These are phyloP conservation scores for Leptographium procerum DNA, from an alignment of 2,329 filamentous ascomycete genomes.

Conservation along the genomic window DNA sequence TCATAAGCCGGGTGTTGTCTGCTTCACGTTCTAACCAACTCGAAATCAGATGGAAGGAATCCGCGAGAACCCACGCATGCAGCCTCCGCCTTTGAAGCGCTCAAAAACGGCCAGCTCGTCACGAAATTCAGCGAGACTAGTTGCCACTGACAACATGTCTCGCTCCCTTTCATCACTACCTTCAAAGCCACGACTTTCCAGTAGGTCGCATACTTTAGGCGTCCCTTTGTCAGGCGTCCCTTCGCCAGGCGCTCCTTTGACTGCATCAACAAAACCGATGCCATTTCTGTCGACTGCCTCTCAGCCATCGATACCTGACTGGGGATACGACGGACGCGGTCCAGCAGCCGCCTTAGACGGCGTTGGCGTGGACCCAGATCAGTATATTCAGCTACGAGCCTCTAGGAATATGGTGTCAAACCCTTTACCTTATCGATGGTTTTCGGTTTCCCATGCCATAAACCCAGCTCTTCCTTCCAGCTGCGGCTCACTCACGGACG, in stretches of 20 bases:
- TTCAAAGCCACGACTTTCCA: background rate
- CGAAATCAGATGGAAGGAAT: background rate
- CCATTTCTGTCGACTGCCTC: too few species aligned
- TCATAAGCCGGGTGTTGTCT: background rate
- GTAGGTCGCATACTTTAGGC: background rate
- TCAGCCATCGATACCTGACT: background rate
- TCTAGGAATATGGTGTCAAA: background rate
- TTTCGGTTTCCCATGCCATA: constrained; percentile 6
- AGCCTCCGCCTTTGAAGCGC: constrained; percentile 6
- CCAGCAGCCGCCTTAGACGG: background rate
- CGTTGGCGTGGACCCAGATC: constrained; percentile 9
- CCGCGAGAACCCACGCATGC: background rate
- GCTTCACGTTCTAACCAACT: background rate
- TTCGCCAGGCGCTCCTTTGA: background rate
- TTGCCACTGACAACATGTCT: background rate
- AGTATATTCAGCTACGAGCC: constrained; percentile 6
- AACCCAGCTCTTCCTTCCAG: constrained; percentile 17
- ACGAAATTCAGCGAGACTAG: background rate
- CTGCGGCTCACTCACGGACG: constrained; percentile 25
- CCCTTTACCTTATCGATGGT: background rate
- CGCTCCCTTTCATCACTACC: background rate
- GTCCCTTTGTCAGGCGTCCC: background rate
- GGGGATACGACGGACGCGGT: background rate
- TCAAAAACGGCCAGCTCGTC: constrained; percentile 2
- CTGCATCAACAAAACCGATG: too few species aligned